A percentile compares a stretch with the other conserved stretches of the same genome.
Conservation (phyloP, 2,329 filamentous ascomycete genomes). For the Fusarium hainanense region DNA sequence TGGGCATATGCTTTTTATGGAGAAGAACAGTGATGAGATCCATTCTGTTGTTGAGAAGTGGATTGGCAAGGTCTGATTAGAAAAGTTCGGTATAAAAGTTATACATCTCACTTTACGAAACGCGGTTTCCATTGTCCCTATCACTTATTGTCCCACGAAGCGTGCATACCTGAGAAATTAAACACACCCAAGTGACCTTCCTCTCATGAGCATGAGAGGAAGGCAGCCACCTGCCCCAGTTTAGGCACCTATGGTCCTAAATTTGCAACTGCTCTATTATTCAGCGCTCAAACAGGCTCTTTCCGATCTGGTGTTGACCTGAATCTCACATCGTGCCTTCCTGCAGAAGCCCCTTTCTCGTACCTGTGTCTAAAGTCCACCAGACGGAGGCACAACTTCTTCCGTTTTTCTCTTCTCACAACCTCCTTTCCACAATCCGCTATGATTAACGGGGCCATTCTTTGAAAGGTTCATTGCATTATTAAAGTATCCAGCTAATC, state of each 20-base stretch:
- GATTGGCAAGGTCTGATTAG: neutral
- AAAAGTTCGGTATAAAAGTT: fast-evolving
- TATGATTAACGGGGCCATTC: neutral
- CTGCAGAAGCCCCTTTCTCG: neutral
- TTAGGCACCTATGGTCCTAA: neutral
- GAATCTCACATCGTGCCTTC: neutral
- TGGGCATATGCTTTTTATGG: constrained; percentile 44
- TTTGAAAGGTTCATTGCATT: neutral
- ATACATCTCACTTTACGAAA: neutral
- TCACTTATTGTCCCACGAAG: too few relatives aligned
- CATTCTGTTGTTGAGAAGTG: constrained; percentile 26
- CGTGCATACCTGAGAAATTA: too few relatives aligned
- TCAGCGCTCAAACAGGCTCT: neutral
- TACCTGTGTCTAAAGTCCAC: neutral
- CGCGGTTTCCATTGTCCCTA: too few relatives aligned
- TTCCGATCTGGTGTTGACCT: neutral
- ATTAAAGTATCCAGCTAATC: neutral
- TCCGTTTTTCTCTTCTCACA: neutral
- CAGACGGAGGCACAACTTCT: neutral
- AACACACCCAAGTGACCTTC: neutral
- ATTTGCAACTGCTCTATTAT: neutral
- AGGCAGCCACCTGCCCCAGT: neutral
- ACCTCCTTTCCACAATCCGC: neutral
- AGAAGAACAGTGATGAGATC: constrained; percentile 40
- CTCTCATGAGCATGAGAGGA: neutral